Evolutionary conservation across 345 rosid species (phyloP).

Genomic region (Hibiscus trionum): DNA sequence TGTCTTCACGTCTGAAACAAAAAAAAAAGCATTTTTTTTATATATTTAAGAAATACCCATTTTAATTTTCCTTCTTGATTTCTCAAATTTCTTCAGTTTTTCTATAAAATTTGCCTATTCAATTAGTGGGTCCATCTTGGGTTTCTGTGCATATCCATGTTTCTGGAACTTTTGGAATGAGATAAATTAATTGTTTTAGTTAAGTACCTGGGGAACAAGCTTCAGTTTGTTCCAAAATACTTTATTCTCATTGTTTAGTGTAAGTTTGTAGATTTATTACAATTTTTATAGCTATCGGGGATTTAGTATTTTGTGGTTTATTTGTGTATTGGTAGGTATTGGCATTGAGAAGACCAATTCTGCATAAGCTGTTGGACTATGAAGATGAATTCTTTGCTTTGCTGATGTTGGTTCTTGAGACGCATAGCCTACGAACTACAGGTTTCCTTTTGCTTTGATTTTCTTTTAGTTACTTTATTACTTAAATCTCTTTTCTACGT

Average conservation of each 20-base stretch:
- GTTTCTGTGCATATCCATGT: background rate
- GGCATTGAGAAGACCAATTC: conserved; percentile 84
- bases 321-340: conserved; percentile 52
- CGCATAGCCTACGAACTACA: conserved; percentile 89
- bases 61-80: conserved; percentile 7
- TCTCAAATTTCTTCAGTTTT: conserved; percentile 6
- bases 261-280: background rate
- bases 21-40: background rate
- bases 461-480: background rate
- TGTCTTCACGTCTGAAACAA: background rate
- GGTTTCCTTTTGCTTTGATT: conserved; percentile 30
- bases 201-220: background rate
- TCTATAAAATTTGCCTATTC: conserved; percentile 2
- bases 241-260: background rate
- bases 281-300: background rate
- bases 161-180: background rate
- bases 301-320: background rate
- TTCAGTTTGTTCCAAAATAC: background rate
- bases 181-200: background rate
- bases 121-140: background rate
- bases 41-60: background rate
- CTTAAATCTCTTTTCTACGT: background rate
- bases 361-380: conserved; percentile 78
- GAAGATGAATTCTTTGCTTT: conserved; percentile 90
- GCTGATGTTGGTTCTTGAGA: conserved; percentile 84